phyloP scores from a whole-genome alignment of 768 basidiomycete genomes.

The Nidularia pulvinata region DNA sequence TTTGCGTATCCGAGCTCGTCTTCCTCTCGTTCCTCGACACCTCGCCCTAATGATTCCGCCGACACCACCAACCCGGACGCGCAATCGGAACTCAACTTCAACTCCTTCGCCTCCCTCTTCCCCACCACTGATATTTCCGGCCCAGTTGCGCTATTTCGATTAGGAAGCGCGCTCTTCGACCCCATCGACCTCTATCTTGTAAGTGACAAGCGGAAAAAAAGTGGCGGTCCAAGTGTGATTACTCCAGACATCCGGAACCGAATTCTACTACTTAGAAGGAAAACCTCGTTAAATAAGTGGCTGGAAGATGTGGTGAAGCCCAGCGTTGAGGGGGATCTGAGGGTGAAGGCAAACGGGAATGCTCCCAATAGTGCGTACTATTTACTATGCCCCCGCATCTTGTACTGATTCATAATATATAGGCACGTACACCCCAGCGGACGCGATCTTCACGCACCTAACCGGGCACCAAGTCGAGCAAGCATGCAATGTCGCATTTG shows the following conservation, averaged over 20 bases:
- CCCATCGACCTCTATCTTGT: constrained; percentile 66
- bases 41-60: constrained; percentile 1
- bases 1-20: constrained; percentile 60
- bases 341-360: constrained; percentile 21
- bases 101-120: constrained; percentile 75
- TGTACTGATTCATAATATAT: not conserved
- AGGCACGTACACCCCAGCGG: constrained; percentile 36
- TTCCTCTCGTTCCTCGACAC: constrained; percentile 18
- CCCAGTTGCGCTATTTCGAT: constrained; percentile 84
- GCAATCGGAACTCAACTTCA: constrained; percentile 61
- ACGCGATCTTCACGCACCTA: constrained; percentile 74
- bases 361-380: constrained; percentile 17
- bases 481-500: constrained; percentile 74
- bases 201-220: constrained; percentile 15
- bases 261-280: constrained; percentile 65
- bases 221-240: constrained; percentile 26
- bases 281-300: constrained; percentile 84
- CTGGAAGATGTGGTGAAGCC: constrained; percentile 71
- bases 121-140: constrained; percentile 67
- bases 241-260: constrained; percentile 65
- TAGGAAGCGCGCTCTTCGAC: constrained; percentile 90
- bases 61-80: constrained; percentile 7
- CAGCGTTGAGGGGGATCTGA: constrained; percentile 70
- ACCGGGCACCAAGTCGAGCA: constrained; percentile 89
- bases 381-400: not conserved